Percentiles rank a stretch among this genome's conserved stretches.
Evolutionary conservation across 805 yeast species (phyloP).

Genomic region (Ogataea populi-albae): DNA sequence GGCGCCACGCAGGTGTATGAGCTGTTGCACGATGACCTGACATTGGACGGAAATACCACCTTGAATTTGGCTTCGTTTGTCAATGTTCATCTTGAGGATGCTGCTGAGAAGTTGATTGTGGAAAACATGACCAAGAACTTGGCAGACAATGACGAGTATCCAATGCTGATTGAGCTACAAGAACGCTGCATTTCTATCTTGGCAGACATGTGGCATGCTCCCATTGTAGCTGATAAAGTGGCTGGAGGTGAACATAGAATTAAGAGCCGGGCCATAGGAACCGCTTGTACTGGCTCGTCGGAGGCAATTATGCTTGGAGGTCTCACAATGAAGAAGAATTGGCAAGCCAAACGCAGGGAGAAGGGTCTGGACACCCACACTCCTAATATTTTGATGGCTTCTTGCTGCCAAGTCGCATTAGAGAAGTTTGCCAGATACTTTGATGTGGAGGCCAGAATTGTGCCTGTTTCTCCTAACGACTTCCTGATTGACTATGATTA

Average conservation of each 20-base stretch:
- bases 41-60: conserved; percentile 80
- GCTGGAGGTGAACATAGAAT: conserved; percentile 8
- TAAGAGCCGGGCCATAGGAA: conserved; percentile 55
- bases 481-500: conserved; percentile 62
- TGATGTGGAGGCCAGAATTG: conserved; percentile 80
- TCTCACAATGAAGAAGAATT: conserved; percentile 82
- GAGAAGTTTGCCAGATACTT: conserved; percentile 93
- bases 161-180: conserved; percentile 75
- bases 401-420: conserved; percentile 90
- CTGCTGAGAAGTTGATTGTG: conserved; percentile 49
- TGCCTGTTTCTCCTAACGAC: conserved; percentile 61
- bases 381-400: conserved; percentile 89
- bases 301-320: conserved; percentile 96
- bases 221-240: conserved; percentile 27
- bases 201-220: conserved; percentile 80
- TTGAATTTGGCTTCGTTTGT: conserved; percentile 88
- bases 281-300: conserved; percentile 91
- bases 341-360: conserved; percentile 68
- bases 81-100: conserved; percentile 63
- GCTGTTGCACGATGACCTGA: conserved; percentile 67
- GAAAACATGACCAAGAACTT: conserved; percentile 83
- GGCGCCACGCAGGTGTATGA: conserved; percentile 53
- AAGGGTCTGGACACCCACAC: conserved; percentile 56
- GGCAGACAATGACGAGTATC: conserved; percentile 93
- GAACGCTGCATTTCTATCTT: conserved; percentile 79